phyloP scores from a whole-genome alignment of 495 filamentous ascomycete species.

The Sabuloglossum arenarium region DNA sequence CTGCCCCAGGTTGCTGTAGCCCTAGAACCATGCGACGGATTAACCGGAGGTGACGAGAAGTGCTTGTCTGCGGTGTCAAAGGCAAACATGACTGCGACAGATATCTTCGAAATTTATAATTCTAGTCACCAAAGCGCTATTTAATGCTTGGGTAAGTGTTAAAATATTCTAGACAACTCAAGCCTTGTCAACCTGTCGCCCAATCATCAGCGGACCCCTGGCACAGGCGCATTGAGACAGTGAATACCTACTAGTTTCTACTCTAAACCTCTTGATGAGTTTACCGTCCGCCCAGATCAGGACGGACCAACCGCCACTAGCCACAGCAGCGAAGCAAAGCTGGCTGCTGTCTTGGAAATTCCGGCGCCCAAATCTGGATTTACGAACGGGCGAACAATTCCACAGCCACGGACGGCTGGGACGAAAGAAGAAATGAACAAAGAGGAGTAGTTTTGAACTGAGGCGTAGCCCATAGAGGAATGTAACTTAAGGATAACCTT shows the following conservation, averaged over 20 bases:
- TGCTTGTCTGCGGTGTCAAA: constrained; percentile 6
- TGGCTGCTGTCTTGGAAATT: background rate
- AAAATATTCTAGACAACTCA: background rate
- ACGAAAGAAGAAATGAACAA: background rate
- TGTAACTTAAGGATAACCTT: background rate
- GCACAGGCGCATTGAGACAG: background rate
- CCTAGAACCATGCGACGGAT: background rate
- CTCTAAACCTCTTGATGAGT: constrained; percentile 1
- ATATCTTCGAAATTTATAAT: background rate
- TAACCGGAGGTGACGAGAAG: background rate
- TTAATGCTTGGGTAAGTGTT: too few species aligned
- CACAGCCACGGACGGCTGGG: background rate
- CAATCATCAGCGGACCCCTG: constrained; percentile 3
- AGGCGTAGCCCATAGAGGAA: constrained; percentile 3
- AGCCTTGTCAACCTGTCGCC: background rate
- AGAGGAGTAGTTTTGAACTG: background rate
- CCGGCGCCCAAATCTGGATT: background rate
- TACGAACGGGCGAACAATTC: background rate
- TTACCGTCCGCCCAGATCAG: constrained; percentile 27
- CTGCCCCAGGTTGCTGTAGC: background rate
- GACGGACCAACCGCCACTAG: constrained; percentile 23
- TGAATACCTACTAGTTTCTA: background rate
- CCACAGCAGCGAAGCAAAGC: constrained; percentile 7
- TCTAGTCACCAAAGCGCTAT: background rate
- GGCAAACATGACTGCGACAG: constrained; percentile 6